Percentiles rank a stretch among this genome's conserved stretches.
Evolutionary conservation across 331 rosid genomes (phyloP).

Genomic region (Quercus tomentella): DNA sequence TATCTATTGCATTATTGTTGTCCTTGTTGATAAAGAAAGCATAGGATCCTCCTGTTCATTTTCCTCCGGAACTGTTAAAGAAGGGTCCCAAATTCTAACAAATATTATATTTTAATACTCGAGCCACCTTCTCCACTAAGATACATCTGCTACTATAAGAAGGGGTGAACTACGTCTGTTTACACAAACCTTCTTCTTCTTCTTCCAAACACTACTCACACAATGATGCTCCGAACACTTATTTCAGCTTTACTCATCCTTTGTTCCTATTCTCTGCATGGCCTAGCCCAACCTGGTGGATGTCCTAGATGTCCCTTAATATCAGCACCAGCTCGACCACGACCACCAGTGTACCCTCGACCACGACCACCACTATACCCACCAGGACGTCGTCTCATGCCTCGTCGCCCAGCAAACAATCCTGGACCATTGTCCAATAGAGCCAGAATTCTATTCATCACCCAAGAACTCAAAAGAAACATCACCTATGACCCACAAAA

Average conservation of each 20-base stretch:
- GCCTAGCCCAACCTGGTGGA: constrained; percentile 1
- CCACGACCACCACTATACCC: constrained; percentile 33
- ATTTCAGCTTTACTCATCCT: not conserved
- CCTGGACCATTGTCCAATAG: constrained; percentile 37
- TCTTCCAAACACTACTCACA: not conserved
- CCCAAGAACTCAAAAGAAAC: constrained; percentile 41
- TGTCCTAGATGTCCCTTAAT: constrained; percentile 4
- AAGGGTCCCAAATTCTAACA: too few relatives aligned
- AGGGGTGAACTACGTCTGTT: not conserved
- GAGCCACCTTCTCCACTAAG: too few relatives aligned
- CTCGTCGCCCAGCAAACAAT: constrained; percentile 25
- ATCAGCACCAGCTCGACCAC: constrained; percentile 13
- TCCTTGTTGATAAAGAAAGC: too few relatives aligned
- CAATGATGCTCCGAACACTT: not conserved
- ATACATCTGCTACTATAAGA: not conserved
- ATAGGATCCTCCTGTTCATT: too few relatives aligned
- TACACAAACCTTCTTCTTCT: not conserved
- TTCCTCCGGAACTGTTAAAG: too few relatives aligned
- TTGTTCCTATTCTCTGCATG: not conserved
- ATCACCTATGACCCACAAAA: constrained; percentile 36
- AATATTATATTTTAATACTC: too few relatives aligned
- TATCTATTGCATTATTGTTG: too few relatives aligned
- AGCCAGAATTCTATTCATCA: constrained; percentile 32
- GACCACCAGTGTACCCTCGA: constrained; percentile 1
- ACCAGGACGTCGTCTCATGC: constrained; percentile 19